Evolutionary conservation across 176 grass and related monocot species (phyloP), one percentile per base, ranked within the genome.

Genomic region (Aegilops bicornis): DNA sequence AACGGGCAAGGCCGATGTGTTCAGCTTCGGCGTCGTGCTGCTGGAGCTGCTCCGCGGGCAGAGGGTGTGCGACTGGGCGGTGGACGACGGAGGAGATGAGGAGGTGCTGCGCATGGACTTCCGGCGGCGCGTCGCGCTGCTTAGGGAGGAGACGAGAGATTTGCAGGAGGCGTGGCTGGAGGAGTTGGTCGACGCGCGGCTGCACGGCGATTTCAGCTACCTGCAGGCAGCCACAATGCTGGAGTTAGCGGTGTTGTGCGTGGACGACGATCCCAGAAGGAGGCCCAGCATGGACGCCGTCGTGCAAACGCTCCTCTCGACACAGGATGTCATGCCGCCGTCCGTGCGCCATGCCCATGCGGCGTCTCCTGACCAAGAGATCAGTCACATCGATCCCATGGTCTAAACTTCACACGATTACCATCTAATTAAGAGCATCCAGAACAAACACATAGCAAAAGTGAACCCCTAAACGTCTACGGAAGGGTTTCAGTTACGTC

Each of bases 21-120:
- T 42, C 39, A 42, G 39, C 39, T 42, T 42, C 39, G 39, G 39
- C 39, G 39, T 42, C 39, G 39, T 42, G 39, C 39, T 42, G 8
- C 39, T 42, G 1, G 39, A 42, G 39, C 39, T 42, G 39, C n/a
- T 91, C 22, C 73, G 32, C 1, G 92, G 89, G 22, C 20, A 25
- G 37, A 82, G 89, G 48, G 73, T 89, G n/a, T 88, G 76, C 42
- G 83, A 91, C 77, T 93, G 82, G 82, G 86, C 11, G 54, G 20
- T 25, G 45, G 45, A 32, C 2, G 56, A 11, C 27, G 27, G 27
- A 7, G 7, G 13, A 1, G 10, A 10, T 10, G 52, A 43, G 5
- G 58, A 56, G 14, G 31, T 42, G 39, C 39, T 13, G 45, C 9
- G 31, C 75, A 3, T 12, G 45, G 60, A 64, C 25, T 60, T 91